Base-by-base conservation (phyloP, 2,329 filamentous ascomycete genomes). In the Dactylonectria macrodidyma region DNA sequence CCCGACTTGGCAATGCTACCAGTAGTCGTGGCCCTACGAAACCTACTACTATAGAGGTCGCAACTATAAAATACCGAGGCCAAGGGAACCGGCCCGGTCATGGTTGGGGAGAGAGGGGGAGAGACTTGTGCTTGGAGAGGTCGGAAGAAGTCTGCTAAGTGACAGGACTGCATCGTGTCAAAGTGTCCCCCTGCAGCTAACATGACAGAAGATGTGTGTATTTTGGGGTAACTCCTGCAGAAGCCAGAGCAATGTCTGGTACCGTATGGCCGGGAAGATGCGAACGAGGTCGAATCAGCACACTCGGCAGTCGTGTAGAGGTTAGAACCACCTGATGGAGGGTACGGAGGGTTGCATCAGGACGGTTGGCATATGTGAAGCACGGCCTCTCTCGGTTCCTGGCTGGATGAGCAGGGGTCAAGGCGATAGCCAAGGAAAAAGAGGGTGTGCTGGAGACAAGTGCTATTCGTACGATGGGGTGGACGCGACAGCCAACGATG, bases 331-430 rank as follows among this genome's bases (percentile, higher is more conserved):
- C 50, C 50, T 19, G 30, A 34, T 11, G 47, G 47, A 50, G 22
- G 47, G 47, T 50, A 34, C 24, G 47, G 47, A 50, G 22, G 47
- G 47, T 50, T 26, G 47, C 47, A 50, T 50, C 47, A 12, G 47
- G 46, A 33, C 12, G 48, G 24, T 52, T 52, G 48, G 26, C 48
- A 52, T 26, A 52, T 52, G 48, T 26, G n/a, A 52, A 26, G 50
- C 50, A 52, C 50, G 16, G 16, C 50, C 16, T 30, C 9, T 38
- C 12, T 38, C n/a, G 7, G 16, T 14, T n/a, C 41, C n/a, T 44
- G 14, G 3, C 41, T 44, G 41, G 46, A 9, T 19, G 19, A 30
- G 9, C 46, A 47, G 19, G 46, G 46, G 19, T 47, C 5, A 4
- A 19, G 44, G 38, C 38, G 38, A 41, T 41, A 41, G 11, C 12